Base-by-base conservation (phyloP, 352 stramenopile species). In the Hyphochytrium catenoides region DNA sequence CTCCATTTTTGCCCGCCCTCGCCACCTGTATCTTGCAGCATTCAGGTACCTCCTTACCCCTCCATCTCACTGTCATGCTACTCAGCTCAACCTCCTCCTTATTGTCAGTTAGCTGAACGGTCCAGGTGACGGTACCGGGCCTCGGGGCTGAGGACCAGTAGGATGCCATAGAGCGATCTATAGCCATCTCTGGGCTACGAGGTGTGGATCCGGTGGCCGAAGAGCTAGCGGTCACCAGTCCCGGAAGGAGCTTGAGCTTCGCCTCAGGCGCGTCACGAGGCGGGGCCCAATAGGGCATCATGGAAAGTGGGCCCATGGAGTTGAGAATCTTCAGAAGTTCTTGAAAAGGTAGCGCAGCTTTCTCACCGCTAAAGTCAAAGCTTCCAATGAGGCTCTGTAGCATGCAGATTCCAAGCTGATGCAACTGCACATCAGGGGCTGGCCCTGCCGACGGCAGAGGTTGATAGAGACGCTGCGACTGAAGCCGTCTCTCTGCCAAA, bases 241-340 rank as follows among this genome's bases (percentile, higher is more conserved):
- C 44, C 23, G 52, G 56, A 1, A 35, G 18, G 11, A 85, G 15
- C 17, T 36, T 15, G 3, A 82, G 44, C 11, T 51, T 26, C 23
- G 57, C 62, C 36, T 85, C 65, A 0, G 65, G 64, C 8, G 50
- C 44, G 19, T 57, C 61, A 28, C 66, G 71, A n/a, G 42, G 52
- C 4, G 70, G 70, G 27, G 67, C 79, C 70, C 70, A 85, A 38
- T 77, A 85, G 12, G 67, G 62, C 35, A 73, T 81, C 25, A 85
- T 37, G 27, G 70, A 82, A 8, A 85, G 46, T 27, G 57, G 51
- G 0, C 67, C 67, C 18, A 82, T 81, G 48, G 47, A 70, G 18
- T 45, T 50, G n/a, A 85, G 47, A 19, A 85, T 39, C n/a, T 63
- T 56, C 5, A 62, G 54, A 35, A 85, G 53, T 31, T 85, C 70